Conservation (phyloP, 1,284 basidiomycete species). For the Singerocomus rubriflavus region DNA sequence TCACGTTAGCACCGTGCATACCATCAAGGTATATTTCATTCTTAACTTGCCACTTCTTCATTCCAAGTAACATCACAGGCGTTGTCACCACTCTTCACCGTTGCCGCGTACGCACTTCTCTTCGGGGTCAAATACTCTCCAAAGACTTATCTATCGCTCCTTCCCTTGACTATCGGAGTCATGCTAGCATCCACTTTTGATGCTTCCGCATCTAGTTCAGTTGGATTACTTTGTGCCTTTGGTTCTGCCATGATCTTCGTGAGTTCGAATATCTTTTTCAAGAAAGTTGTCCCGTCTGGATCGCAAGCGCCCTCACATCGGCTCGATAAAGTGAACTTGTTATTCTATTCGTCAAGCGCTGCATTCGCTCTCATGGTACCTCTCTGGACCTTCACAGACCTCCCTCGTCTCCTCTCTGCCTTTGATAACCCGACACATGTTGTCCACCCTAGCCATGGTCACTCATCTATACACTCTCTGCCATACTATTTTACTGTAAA, state of each 20-base stretch:
- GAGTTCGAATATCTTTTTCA: conserved; percentile 98
- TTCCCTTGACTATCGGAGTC: conserved; percentile 92
- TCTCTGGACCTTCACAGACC: conserved; percentile 87
- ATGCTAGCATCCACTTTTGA: conserved; percentile 98
- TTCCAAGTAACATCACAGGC: conserved; percentile 54
- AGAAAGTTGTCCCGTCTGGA: conserved; percentile 90
- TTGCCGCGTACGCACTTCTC: conserved; percentile 88
- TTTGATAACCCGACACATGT: conserved; percentile 41
- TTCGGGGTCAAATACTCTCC: conserved; percentile 92
- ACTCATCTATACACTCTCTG: conserved; percentile 53
- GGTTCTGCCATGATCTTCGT: conserved; percentile 96
- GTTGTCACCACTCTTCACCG: conserved; percentile 94
- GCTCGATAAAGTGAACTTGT: conserved; percentile 95
- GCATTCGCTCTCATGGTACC: conserved; percentile 95
- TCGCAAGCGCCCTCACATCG: conserved; percentile 58
- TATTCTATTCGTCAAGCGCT: conserved; percentile 93
- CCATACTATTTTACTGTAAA: conserved; percentile 84
- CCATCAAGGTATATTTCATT: conserved; percentile 79
- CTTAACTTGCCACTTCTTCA: background rate
- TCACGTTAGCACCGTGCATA: conserved; percentile 97
- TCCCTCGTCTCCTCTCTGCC: conserved; percentile 58
- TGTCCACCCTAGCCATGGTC: conserved; percentile 48
- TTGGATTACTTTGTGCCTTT: conserved; percentile 88
- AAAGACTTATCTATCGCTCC: conserved; percentile 91
- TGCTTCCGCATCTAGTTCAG: conserved; percentile 77